These are phyloP conservation scores for Tetracladium maxilliforme DNA, from an alignment of 2,329 filamentous ascomycete genomes.

Conservation along the genomic window DNA sequence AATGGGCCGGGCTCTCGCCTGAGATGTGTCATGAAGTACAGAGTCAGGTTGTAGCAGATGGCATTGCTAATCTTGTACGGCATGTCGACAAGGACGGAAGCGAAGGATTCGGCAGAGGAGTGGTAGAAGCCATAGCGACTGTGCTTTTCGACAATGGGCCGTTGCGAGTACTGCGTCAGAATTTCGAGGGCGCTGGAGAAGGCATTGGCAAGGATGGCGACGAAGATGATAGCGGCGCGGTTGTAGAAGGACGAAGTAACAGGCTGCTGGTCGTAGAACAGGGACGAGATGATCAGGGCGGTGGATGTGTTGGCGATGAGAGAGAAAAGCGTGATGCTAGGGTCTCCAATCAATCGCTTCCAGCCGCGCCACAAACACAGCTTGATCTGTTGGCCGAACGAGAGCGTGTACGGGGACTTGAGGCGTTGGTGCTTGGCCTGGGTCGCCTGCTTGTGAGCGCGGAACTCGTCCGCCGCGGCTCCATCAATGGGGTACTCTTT, in stretches of 20 bases:
- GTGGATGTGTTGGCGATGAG: too few species aligned
- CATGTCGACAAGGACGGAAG: slow-evolving; percentile 72
- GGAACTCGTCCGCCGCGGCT: slow-evolving; percentile 24
- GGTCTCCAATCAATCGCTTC: slow-evolving; percentile 61
- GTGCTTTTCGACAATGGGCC: slow-evolving; percentile 83
- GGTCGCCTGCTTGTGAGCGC: slow-evolving; percentile 26
- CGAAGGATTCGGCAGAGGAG: slow-evolving; percentile 69
- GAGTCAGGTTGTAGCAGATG: slow-evolving; percentile 58
- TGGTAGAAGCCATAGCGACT: slow-evolving; percentile 74
- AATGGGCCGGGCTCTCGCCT: slow-evolving; percentile 60
- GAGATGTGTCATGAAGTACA: slow-evolving; percentile 79
- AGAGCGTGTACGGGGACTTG: slow-evolving; percentile 72
- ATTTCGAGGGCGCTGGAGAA: slow-evolving; percentile 52
- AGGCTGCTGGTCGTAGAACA: slow-evolving; percentile 46
- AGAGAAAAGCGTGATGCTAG: slow-evolving; percentile 52
- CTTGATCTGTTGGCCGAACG: slow-evolving; percentile 57
- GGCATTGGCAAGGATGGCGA: slow-evolving; percentile 51
- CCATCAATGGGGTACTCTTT: slow-evolving; percentile 12
- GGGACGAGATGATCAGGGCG: slow-evolving; percentile 45
- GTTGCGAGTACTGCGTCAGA: slow-evolving; percentile 68
- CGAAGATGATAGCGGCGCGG: slow-evolving; percentile 51
- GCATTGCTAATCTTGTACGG: slow-evolving; percentile 64
- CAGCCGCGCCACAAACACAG: slow-evolving; percentile 75
- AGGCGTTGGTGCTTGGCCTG: slow-evolving; percentile 40
- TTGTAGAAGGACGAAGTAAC: slow-evolving; percentile 44